Percentiles rank a stretch among this genome's conserved stretches.
These are phyloP conservation scores for Candida coquimbonensis DNA, from an alignment of 805 yeast species.

Conservation along the genomic window DNA sequence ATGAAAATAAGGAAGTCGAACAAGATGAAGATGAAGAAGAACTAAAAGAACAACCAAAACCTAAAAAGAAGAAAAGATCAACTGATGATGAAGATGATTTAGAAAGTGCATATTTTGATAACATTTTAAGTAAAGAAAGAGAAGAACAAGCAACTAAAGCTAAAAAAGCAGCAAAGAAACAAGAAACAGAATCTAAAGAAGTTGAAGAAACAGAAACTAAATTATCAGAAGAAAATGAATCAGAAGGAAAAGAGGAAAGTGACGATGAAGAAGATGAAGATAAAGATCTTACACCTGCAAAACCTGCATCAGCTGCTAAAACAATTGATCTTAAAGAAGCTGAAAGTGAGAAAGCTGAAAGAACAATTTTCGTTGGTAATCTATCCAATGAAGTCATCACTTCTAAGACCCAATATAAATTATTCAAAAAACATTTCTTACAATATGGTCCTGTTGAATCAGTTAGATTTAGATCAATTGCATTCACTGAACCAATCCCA, in stretches of 20 bases:
- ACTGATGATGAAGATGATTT: slow-evolving; percentile 38
- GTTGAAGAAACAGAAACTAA: slow-evolving; percentile 20
- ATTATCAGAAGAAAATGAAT: slow-evolving; percentile 22
- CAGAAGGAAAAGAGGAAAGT: slow-evolving; percentile 16
- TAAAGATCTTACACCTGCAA: slow-evolving; percentile 21
- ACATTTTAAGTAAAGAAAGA: slow-evolving; percentile 26
- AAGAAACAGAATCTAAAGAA: slow-evolving; percentile 22
- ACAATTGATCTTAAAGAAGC: slow-evolving; percentile 53
- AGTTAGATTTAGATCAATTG: slow-evolving; percentile 85
- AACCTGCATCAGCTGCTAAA: slow-evolving; percentile 23
- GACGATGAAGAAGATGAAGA: slow-evolving; percentile 11
- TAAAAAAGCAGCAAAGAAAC: slow-evolving; percentile 25
- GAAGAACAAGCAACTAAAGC: slow-evolving; percentile 25
- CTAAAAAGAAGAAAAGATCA: slow-evolving; percentile 16
- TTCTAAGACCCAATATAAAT: slow-evolving; percentile 51
- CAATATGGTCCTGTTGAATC: slow-evolving; percentile 46
- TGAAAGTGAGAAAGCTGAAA: slow-evolving; percentile 78
- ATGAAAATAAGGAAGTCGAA: slow-evolving; percentile 10
- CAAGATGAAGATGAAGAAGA: slow-evolving; percentile 19
- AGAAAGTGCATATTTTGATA: slow-evolving; percentile 47
- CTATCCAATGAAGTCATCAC: slow-evolving; percentile 60
- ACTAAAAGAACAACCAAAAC: slow-evolving; percentile 6
- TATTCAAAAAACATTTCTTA: slow-evolving; percentile 57
- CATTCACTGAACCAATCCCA: slow-evolving; percentile 82
- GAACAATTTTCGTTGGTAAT: slow-evolving; percentile 86